These are phyloP conservation scores for Geotrichum aggregatum DNA, from an alignment of 1,139 yeast species.

Conservation along the genomic window DNA sequence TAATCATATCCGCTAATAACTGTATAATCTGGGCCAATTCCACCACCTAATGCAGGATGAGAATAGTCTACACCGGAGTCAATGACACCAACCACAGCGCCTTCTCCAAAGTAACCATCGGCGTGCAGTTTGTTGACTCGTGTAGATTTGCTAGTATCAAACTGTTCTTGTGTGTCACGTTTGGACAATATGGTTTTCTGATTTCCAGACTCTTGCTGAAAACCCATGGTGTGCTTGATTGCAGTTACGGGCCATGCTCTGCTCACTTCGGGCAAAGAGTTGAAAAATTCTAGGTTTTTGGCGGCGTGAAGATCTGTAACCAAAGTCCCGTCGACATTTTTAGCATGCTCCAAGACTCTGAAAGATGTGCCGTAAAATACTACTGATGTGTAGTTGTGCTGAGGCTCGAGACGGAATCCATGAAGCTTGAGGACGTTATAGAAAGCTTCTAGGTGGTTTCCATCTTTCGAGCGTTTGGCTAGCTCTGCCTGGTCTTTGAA, in stretches of 20 bases:
- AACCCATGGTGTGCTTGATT: background rate
- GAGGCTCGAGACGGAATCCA: slow-evolving; percentile 8
- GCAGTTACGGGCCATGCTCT: slow-evolving; percentile 12
- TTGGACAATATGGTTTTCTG: no score
- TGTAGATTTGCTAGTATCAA: background rate
- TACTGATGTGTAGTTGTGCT: slow-evolving; percentile 5
- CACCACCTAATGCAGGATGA: slow-evolving; percentile 26
- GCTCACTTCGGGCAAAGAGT: slow-evolving; percentile 15
- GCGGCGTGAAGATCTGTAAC: background rate
- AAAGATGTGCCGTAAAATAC: slow-evolving; percentile 13
- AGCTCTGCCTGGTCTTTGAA: slow-evolving; percentile 11
- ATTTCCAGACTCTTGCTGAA: background rate
- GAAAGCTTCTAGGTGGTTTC: slow-evolving; percentile 10
- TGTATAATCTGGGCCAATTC: slow-evolving; percentile 25
- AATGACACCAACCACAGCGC: slow-evolving; percentile 23
- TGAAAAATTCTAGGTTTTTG: background rate
- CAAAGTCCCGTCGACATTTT: background rate
- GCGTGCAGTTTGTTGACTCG: slow-evolving; percentile 24
- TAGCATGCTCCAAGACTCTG: background rate
- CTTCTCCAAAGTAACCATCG: slow-evolving; percentile 23
- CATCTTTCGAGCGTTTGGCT: slow-evolving; percentile 6
- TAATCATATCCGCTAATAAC: slow-evolving; percentile 25
- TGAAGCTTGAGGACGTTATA: slow-evolving; percentile 1
- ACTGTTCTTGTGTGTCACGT: background rate
- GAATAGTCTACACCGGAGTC: slow-evolving; percentile 27